A percentile compares a stretch with the other conserved stretches of the same genome.
Evolutionary conservation across 1,139 yeast species (phyloP).

Genomic region (Groenewaldozyma sp.): DNA sequence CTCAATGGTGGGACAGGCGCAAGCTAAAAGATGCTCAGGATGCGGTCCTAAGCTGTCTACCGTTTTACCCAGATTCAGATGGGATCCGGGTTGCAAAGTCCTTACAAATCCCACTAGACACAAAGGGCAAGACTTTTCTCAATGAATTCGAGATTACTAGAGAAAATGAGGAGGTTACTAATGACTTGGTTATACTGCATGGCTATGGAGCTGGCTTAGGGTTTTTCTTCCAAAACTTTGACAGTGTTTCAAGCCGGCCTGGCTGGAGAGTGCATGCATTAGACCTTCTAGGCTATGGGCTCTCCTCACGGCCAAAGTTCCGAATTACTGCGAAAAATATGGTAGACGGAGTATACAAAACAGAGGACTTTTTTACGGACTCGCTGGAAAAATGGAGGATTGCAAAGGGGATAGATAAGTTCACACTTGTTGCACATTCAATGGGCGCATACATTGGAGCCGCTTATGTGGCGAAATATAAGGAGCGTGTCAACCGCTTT

Average conservation of each 20-base stretch:
- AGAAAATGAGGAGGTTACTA: conserved; percentile 12
- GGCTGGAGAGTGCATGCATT: conserved; percentile 56
- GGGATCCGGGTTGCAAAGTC: conserved; percentile 41
- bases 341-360: conserved; percentile 32
- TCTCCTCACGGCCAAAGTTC: conserved; percentile 56
- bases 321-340: conserved; percentile 24
- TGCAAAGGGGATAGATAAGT: conserved; percentile 39
- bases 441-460: conserved; percentile 85
- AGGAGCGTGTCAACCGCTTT: conserved; percentile 53
- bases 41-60: conserved; percentile 41
- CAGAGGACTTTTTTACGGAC: conserved; percentile 72
- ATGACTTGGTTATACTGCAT: conserved; percentile 56
- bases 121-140: conserved; percentile 38
- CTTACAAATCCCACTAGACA: conserved; percentile 36
- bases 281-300: conserved; percentile 81
- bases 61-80: conserved; percentile 49
- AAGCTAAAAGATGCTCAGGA: conserved; percentile 36
- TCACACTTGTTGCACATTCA: conserved; percentile 82
- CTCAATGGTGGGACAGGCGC: conserved; percentile 37
- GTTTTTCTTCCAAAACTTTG: conserved; percentile 72
- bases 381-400: conserved; percentile 79
- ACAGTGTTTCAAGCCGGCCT: conserved; percentile 32
- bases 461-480: conserved; percentile 68
- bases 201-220: conserved; percentile 91
- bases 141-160: conserved; percentile 46